Conservation (phyloP, 305 asterid species). For the Petunia hybrid region DNA sequence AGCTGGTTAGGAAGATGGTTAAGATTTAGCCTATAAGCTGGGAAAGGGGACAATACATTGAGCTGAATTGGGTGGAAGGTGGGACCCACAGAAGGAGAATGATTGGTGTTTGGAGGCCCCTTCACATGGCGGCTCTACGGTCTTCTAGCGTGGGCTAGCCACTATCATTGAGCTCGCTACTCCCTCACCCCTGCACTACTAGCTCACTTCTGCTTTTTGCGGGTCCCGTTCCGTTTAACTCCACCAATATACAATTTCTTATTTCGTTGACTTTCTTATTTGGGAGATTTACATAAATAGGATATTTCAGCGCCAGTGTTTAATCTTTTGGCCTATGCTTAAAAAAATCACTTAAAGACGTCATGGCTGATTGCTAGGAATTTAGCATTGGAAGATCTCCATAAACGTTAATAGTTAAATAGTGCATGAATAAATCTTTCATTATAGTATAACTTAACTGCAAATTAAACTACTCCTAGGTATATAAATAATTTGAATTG, state of each 20-base stretch:
- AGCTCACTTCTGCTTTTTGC: slow-evolving; percentile 7
- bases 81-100: slow-evolving; percentile 21
- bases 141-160: slow-evolving; percentile 34
- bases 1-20: background rate
- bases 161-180: slow-evolving; percentile 24
- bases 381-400: too few relatives aligned
- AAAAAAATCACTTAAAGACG: too few relatives aligned
- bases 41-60: background rate
- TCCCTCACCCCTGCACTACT: too few relatives aligned
- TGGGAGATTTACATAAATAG: too few relatives aligned
- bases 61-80: background rate
- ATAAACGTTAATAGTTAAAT: too few relatives aligned
- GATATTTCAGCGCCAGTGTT: too few relatives aligned
- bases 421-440: too few relatives aligned
- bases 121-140: slow-evolving; percentile 26
- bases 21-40: background rate
- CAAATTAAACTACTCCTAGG: too few relatives aligned
- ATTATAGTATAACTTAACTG: too few relatives aligned
- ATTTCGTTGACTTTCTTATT: background rate
- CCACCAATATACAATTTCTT: background rate
- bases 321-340: too few relatives aligned
- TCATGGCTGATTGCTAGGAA: too few relatives aligned
- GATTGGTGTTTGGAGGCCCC: background rate
- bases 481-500: too few relatives aligned
- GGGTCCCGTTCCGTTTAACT: background rate